phyloP scores from a whole-genome alignment of 2,329 filamentous ascomycete species.

The Oidium heveae region DNA sequence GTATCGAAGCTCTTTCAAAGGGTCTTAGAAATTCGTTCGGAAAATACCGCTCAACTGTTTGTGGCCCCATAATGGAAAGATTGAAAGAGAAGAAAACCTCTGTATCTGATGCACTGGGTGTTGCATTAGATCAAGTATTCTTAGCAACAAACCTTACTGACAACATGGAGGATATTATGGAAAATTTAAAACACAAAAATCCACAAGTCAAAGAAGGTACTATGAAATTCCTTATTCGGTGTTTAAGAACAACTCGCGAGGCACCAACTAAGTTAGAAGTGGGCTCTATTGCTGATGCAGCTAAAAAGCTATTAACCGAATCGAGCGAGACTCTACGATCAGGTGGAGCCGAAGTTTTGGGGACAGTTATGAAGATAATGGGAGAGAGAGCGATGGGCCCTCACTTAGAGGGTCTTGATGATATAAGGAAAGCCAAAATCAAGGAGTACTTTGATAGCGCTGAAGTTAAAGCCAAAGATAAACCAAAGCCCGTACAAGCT shows the following conservation, averaged over 20 bases:
- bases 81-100: slow-evolving; percentile 90
- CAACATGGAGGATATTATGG: slow-evolving; percentile 69
- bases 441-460: slow-evolving; percentile 73
- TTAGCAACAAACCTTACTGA: slow-evolving; percentile 48
- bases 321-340: slow-evolving; percentile 66
- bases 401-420: slow-evolving; percentile 75
- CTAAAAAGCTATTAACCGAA: slow-evolving; percentile 75
- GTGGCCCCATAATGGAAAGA: slow-evolving; percentile 79
- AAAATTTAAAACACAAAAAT: slow-evolving; percentile 81
- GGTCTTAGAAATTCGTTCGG: slow-evolving; percentile 55
- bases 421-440: slow-evolving; percentile 85
- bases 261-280: slow-evolving; percentile 71
- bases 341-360: slow-evolving; percentile 74
- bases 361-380: slow-evolving; percentile 95
- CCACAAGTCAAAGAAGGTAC: slow-evolving; percentile 93
- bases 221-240: slow-evolving; percentile 77
- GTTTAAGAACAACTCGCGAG: slow-evolving; percentile 56
- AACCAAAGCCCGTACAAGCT: slow-evolving; percentile 55
- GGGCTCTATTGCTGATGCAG: slow-evolving; percentile 60
- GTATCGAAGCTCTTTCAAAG: slow-evolving; percentile 70
- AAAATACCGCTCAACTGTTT: slow-evolving; percentile 58
- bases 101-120: slow-evolving; percentile 68
- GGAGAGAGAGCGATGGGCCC: slow-evolving; percentile 89
- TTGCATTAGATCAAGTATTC: slow-evolving; percentile 51
- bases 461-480: slow-evolving; percentile 72